Base-by-base conservation (phyloP, 2,329 filamentous ascomycete genomes). In the Geosmithia flava region DNA sequence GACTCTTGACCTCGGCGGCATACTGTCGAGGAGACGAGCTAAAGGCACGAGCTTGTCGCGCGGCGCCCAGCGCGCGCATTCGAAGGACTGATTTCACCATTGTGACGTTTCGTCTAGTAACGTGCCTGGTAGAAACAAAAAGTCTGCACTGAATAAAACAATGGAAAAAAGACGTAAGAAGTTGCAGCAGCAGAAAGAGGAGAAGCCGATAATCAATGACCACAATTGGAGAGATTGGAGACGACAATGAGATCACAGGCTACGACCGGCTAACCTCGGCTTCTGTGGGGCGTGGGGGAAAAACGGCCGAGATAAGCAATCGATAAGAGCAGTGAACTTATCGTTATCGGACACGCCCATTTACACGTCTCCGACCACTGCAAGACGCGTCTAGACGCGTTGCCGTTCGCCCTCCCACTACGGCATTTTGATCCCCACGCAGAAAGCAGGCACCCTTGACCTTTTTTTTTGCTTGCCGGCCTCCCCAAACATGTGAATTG, bases 1-100 rank as follows among this genome's bases (percentile, higher is more conserved):
- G 70, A 55, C 79, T 84, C 70, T 90, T 94, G 52, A 98, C 83
- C 60, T 90, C 80, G 49, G 82, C 80, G 51, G 79, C 80, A 57
- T 70, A 61, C 42, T 75, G 72, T 44, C 72, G 68, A 43, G 80
- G 66, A 40, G 77, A 80, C 33, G 81, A 81, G 70, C 85, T 90
- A 68, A 94, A 95, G 58, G 65, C 68, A 58, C 84, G 68, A 48
- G 63, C 55, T 51, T 70, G 68, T 48, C 66, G 63, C 57, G 59
- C 58, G 54, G 56, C 59, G 42, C 55, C 59, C 16, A 66, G 49
- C 29, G 62, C 57, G 51, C 61, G 62, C 59, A 59, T 64, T 53
- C 66, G 65, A 53, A 65, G 52, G 55, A 70, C 57, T 54, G 64
- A 55, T 49, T 58, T 60, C 45, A 64, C 60, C 71, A 74, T 73